Base-by-base conservation (phyloP, 352 stramenopile genomes). In the Globisporangium heterothallicum region DNA sequence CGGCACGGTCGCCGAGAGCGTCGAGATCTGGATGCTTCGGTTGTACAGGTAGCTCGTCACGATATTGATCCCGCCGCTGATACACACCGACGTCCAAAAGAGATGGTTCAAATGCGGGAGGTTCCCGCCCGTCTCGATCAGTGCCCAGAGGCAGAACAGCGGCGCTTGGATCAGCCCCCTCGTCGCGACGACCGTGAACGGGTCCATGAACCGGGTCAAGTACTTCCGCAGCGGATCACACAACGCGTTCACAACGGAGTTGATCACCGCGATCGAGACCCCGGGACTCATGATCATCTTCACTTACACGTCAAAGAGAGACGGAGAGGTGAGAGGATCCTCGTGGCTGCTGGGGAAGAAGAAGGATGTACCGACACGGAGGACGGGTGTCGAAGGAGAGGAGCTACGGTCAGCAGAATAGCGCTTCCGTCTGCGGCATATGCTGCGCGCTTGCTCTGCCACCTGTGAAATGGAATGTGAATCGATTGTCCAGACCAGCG, bases 221-320 rank as follows among this genome's bases (percentile, higher is more conserved):
- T 91, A 88, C 72, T 91, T 91, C 72, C 80, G 80, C 72, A 91
- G 61, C 50, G 80, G 80, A 56, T 91, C 80, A 47, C 75, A 88
- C 13, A 91, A 70, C 47, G 80, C 80, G 42, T 85, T 89, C 22
- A 89, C 78, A 30, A 88, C 64, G 43, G 80, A 91, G 66, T 88
- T 91, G 54, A 91, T 64, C 26, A 91, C 66, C 18, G 80, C 80
- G 61, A 91, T 86, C 24, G 70, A 87, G 22, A 91, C 64, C 21
- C 80, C 78, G 35, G 71, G 79, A 46, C 76, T 79, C 53, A 88
- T 63, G 32, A 85, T 30, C 73, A 89, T 86, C 12, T 24, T 67
- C 50, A 7, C 22, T 42, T 25, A n/a, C n/a, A n/a, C n/a, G n/a
- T n/a, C n/a, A n/a, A n/a, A n/a, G n/a, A n/a, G n/a, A n/a, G n/a